phyloP scores from a whole-genome alignment of 495 filamentous ascomycete genomes.

The Haplographium delicatum region DNA sequence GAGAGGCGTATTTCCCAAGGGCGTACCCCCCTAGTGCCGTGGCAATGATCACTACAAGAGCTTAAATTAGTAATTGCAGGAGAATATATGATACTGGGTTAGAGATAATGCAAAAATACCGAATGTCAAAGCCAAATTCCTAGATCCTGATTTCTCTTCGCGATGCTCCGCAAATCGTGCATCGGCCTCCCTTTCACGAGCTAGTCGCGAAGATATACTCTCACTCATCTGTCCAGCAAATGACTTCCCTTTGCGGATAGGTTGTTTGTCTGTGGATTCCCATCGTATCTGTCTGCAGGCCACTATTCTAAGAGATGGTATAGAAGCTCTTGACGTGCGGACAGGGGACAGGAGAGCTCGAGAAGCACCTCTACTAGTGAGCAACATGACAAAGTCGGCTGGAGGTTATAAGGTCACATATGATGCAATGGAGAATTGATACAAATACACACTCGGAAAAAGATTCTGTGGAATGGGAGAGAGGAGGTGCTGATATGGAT shows the following conservation, averaged over 20 bases:
- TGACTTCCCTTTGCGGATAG: conserved; percentile 30
- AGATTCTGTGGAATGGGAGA: too few relatives aligned
- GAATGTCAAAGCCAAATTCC: conserved; percentile 58
- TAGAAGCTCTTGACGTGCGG: background rate
- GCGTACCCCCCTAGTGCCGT: conserved; percentile 63
- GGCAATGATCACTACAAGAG: conserved; percentile 45
- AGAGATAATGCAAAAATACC: too few relatives aligned
- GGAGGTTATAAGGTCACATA: too few relatives aligned
- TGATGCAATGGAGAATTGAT: too few relatives aligned
- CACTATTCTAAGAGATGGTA: conserved; percentile 3
- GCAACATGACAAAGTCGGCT: too few relatives aligned
- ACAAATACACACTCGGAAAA: too few relatives aligned
- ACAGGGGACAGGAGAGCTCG: conserved; percentile 18
- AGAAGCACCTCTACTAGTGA: conserved; percentile 15
- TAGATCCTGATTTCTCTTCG: conserved; percentile 45
- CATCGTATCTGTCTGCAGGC: conserved; percentile 12
- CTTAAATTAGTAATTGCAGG: conserved; percentile 7
- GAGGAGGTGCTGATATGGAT: too few relatives aligned
- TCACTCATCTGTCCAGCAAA: conserved; percentile 88
- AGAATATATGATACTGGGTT: background rate
- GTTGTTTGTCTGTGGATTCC: conserved; percentile 17
- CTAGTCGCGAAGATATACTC: conserved; percentile 70
- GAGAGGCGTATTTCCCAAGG: conserved; percentile 57
- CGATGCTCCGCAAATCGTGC: conserved; percentile 56
- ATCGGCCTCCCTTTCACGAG: conserved; percentile 67